Evolutionary conservation across 2,329 filamentous ascomycete genomes (phyloP), one percentile per base, ranked within the genome.

Genomic region (Stemphylium beticola): DNA sequence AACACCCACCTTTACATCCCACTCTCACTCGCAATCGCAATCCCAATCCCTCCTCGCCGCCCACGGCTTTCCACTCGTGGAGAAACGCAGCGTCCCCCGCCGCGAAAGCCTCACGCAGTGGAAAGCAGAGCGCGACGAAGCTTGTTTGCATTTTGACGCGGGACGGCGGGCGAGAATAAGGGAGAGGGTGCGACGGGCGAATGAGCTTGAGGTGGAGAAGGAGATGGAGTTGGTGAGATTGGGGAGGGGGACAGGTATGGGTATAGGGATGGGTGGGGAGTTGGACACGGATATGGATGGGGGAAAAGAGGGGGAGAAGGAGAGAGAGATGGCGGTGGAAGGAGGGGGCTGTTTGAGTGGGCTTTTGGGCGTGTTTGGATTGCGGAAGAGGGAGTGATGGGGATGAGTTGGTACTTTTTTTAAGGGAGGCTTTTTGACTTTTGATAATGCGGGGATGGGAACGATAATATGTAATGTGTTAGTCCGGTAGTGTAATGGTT

Each of bases 141-240:
- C 49, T 3, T 58, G 55, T 29, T 46, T 40, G 5, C 48, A 48
- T 2, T 40, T 50, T 14, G 20, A 54, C 14, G 31, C 29, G 20
- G 20, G 57, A 22, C 55, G 57, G 17, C 57, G 63, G 33, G 64
- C 61, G 22, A 58, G 53, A 32, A 61, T 69, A 34, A 57, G 58
- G 29, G 68, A 71, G 49, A 51, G 66, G 17, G 68, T 72, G 4
- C 55, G 60, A 40, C 55, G 65, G 14, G 71, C 67, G 22, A 72
- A 73, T 51, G 66, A 68, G 54, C 53, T 68, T 39, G 69, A 74
- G 43, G 29, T 55, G 17, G 60, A 66, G 54, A 66, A 46, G 43
- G 67, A 67, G 39, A 61, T 54, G 42, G 68, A 66, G 38, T 46
- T 69, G 37, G 41, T 48, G 24, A 46, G 32, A 24, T 15, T 15